Evolutionary conservation across 2,329 filamentous ascomycete genomes (phyloP).

Genomic region (Colletotrichum sojae): DNA sequence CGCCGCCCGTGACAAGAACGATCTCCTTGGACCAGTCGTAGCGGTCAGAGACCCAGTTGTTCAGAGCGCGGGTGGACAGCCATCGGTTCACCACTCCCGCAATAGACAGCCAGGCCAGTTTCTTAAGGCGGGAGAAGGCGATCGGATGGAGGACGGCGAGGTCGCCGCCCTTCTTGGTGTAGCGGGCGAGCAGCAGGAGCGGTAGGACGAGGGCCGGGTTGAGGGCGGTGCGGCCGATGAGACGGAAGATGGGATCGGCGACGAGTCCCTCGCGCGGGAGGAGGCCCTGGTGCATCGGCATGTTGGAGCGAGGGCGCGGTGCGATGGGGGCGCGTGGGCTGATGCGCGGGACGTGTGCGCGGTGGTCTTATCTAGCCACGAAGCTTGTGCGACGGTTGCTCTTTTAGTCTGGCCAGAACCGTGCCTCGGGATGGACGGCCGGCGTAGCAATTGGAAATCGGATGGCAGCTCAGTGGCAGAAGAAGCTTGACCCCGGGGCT

Average conservation of each 20-base stretch:
- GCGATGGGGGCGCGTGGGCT: neutral
- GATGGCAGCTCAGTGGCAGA: constrained; percentile 20
- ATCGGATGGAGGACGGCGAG: constrained; percentile 66
- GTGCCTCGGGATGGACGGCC: constrained; percentile 5
- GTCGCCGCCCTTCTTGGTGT: constrained; percentile 73
- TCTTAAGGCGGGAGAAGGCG: constrained; percentile 66
- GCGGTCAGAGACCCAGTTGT: constrained; percentile 65
- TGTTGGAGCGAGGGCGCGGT: constrained; percentile 1
- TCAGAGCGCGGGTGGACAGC: constrained; percentile 63
- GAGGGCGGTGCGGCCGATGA: constrained; percentile 73
- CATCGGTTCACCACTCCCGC: constrained; percentile 62
- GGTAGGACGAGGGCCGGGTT: constrained; percentile 76
- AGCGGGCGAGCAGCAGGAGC: constrained; percentile 73
- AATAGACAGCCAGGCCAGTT: constrained; percentile 67
- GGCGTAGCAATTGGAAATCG: neutral
- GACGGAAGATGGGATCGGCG: constrained; percentile 69
- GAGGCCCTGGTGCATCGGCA: constrained; percentile 62
- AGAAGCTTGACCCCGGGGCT: neutral
- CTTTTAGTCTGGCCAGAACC: neutral
- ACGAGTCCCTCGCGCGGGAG: constrained; percentile 72
- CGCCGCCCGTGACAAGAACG: constrained; percentile 81
- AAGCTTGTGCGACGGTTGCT: constrained; percentile 7
- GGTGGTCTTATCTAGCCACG: too few species aligned
- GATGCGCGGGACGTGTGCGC: neutral
- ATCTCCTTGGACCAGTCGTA: constrained; percentile 80